Base-by-base conservation (phyloP, 495 filamentous ascomycete genomes). In the Trichoderma parareesei region DNA sequence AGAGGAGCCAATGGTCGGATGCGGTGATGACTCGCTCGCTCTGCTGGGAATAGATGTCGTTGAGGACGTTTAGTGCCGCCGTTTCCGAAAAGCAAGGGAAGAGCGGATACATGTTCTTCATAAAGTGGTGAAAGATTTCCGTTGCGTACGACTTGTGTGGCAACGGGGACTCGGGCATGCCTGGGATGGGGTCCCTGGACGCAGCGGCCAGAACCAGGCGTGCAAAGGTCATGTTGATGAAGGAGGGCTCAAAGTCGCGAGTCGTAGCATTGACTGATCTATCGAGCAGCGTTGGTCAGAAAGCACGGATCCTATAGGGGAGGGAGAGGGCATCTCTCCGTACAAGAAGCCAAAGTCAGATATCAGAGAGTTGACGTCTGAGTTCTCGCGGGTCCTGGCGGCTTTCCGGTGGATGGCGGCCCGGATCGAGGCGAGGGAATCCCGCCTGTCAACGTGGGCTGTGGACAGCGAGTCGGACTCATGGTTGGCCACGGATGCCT, bases 191-290 rank as follows among this genome's bases (percentile, higher is more conserved):
- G 63, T 90, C 86, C 69, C 87, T 85, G 16, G 85, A 79, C 57
- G 89, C 84, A 38, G 92, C 84, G 46, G 88, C 88, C 63, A 96
- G 76, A 62, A 94, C 84, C 55, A 96, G 80, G 18, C 90, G 87
- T 40, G 90, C 90, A 78, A 95, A 96, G 7, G 90, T 93, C 79
- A 94, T 92, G 67, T 86, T 88, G 59, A 82, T 85, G 35, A 90
- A 87, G 62, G 93, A 92, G 9, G 91, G 90, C 72, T 93, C 87
- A 69, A 96, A 98, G 74, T 96, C 93, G 64, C 91, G 82, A 5
- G 93, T 92, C 3, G 91, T 94, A 38, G 93, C 91, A 78, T 94
- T 96, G 69, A 98, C 87, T 7, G 92, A 89, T 64, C 91, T 95
- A 66, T 1, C 59, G 27, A 18, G 20, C 20, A 53, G 67, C 64